Evolutionary conservation across 768 basidiomycete species (phyloP).

Genomic region (Cantharellus anzutake): DNA sequence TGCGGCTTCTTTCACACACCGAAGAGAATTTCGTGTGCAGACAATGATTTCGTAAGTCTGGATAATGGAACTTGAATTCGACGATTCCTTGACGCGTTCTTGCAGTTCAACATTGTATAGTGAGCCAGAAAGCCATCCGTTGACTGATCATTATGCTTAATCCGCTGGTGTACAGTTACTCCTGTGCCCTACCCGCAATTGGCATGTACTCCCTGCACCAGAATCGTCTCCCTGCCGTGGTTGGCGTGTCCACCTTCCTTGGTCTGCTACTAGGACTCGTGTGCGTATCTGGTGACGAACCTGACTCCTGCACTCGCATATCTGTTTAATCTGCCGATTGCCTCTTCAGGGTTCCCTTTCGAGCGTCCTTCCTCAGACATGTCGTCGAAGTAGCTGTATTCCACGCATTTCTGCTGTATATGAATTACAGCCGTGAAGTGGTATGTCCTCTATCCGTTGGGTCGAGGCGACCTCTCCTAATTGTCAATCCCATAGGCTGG

Average conservation of each 20-base stretch:
- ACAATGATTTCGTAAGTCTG: constrained; percentile 15
- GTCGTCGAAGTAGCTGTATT: constrained; percentile 60
- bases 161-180: constrained; percentile 9
- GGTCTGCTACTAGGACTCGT: constrained; percentile 14
- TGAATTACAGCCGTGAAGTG: constrained; percentile 33
- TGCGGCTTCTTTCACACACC: constrained; percentile 12
- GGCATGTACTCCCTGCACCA: constrained; percentile 20
- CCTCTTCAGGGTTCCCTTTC: constrained; percentile 2
- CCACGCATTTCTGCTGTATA: constrained; percentile 62
- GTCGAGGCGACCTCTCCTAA: background rate
- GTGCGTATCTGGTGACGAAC: background rate
- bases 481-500: background rate
- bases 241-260: constrained; percentile 15
- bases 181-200: constrained; percentile 17
- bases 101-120: constrained; percentile 1
- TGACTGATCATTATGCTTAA: background rate
- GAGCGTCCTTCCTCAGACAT: constrained; percentile 10
- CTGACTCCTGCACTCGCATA: background rate
- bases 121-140: background rate
- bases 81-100: background rate
- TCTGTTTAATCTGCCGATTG: background rate
- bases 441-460: constrained; percentile 20
- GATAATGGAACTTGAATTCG: background rate
- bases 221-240: constrained; percentile 13
- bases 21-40: constrained; percentile 12